These are phyloP conservation scores for Fagus crenata DNA, from an alignment of 306 rosid species.

Conservation along the genomic window DNA sequence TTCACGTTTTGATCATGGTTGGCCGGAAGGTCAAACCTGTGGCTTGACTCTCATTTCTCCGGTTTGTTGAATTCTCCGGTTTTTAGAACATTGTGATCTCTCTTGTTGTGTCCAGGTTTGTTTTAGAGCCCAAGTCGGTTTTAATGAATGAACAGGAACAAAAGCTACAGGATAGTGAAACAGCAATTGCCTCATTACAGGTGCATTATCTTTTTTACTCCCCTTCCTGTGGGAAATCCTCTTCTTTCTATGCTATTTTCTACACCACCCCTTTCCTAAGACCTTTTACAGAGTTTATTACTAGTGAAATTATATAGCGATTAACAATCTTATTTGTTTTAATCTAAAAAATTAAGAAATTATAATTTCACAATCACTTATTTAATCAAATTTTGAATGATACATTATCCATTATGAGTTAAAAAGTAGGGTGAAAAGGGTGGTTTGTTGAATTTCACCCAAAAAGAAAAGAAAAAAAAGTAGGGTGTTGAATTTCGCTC, in stretches of 20 bases:
- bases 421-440: not conserved
- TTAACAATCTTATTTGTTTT: not conserved
- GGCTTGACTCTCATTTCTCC: not conserved
- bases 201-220: constrained; percentile 33
- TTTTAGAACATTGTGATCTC: constrained; percentile 20
- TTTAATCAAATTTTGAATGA: not conserved
- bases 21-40: not conserved
- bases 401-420: not conserved
- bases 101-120: constrained; percentile 65
- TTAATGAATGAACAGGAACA: constrained; percentile 81
- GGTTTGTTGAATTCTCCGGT: not conserved
- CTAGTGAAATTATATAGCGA: not conserved
- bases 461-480: no score
- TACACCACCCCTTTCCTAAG: not conserved
- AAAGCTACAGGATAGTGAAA: constrained; percentile 79
- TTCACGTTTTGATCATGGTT: not conserved
- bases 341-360: not conserved
- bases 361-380: not conserved
- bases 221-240: not conserved
- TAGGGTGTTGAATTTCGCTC: not conserved
- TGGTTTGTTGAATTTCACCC: not conserved
- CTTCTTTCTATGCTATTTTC: not conserved
- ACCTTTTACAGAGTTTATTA: not conserved
- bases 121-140: constrained; percentile 78
- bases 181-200: constrained; percentile 65